Base-by-base conservation (phyloP, 768 basidiomycete genomes). In the Lactarius evosmus region DNA sequence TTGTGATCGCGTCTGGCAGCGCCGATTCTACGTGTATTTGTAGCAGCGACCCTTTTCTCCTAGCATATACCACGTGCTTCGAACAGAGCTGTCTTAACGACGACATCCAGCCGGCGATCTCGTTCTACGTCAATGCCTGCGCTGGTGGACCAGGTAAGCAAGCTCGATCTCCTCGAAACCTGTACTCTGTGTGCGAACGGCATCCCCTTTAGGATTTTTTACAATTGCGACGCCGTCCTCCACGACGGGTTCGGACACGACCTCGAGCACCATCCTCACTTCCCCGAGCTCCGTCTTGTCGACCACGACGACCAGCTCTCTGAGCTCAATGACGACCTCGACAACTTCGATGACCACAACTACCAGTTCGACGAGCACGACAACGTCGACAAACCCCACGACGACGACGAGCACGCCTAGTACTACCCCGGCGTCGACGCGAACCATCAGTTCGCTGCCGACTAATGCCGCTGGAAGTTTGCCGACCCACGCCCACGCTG, bases 391-490 rank as follows among this genome's bases (percentile, higher is more conserved):
- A 17, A 38, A n/a, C 41, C 7, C 12, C 11, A 12, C 36, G 36
- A 38, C 36, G 3, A 1, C 11, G 36, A 46, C 22, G 25, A 14
- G 25, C 12, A 49, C 44, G 12, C n/a, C 4, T 8, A 25, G n/a
- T 11, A 19, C 30, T 7, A 17, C 19, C 1, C 12, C 30, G 30
- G 51, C 11, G 33, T 25, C 54, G 12, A 38, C 19, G 17, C 33
- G 16, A 34, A 55, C 34, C 22, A 3, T 25, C 34, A 55, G 54
- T 36, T 14, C 34, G 2, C 34, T 40, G 1, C 41, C 53, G 32
- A 17, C n/a, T 3, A 64, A 64, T 56, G 46, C 53, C 5, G 63
- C 63, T 4, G 54, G 25, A 1, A 49, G 46, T 25, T 25, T 25
- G 25, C n/a, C 4, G 7, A 1, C 14, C 16, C 4, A 40, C 25